A percentile compares a stretch with the other conserved stretches of the same genome.
phyloP scores from a whole-genome alignment of 2,329 filamentous ascomycete species.

The Botrytis byssoidea region DNA sequence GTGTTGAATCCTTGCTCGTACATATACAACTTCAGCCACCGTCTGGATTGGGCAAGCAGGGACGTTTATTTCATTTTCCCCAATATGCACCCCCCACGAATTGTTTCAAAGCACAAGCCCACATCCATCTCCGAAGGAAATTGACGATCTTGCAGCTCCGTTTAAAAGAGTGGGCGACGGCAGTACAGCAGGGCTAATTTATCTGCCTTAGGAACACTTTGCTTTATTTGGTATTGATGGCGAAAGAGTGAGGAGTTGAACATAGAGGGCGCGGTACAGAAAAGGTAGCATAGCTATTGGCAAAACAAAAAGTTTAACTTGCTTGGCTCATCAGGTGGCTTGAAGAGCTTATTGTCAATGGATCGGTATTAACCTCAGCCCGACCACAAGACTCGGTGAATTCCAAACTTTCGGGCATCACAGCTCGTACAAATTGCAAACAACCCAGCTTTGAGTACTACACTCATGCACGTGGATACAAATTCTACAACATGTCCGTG shows the following conservation, averaged over 20 bases:
- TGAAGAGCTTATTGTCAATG: not conserved
- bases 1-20: constrained; percentile 3
- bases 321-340: constrained; percentile 5
- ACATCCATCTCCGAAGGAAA: constrained; percentile 17
- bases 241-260: not conserved
- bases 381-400: constrained; percentile 15
- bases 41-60: constrained; percentile 6
- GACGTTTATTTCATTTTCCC: constrained; percentile 14
- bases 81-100: constrained; percentile 14
- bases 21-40: constrained; percentile 2
- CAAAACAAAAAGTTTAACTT: not conserved
- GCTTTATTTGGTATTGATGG: not conserved
- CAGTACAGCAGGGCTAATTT: not conserved
- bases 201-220: not conserved
- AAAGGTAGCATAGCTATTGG: not conserved
- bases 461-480: constrained; percentile 16
- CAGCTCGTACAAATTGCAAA: constrained; percentile 10
- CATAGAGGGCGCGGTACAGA: not conserved
- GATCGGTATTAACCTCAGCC: constrained; percentile 15
- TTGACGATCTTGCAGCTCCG: constrained; percentile 17
- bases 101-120: constrained; percentile 21
- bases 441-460: not conserved
- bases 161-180: not conserved
- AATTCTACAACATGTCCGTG: constrained; percentile 8
- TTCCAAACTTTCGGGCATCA: constrained; percentile 13